phyloP scores from a whole-genome alignment of 202 grass and related monocot species.

The Carex sylvatica region DNA sequence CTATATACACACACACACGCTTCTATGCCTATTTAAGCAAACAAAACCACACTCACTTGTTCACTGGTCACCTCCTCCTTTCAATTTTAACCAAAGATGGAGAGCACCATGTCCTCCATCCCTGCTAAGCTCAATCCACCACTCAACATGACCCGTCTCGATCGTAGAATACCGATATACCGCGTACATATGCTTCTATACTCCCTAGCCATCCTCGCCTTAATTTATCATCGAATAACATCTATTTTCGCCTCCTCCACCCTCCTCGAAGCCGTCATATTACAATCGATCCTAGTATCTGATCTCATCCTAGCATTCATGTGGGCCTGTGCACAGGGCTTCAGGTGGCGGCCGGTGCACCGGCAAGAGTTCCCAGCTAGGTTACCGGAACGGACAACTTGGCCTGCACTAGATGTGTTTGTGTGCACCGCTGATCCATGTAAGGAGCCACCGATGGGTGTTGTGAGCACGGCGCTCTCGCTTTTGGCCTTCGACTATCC shows the following conservation, averaged over 20 bases:
- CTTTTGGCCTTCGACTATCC: constrained; percentile 65
- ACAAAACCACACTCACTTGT: neutral
- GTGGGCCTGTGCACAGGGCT: neutral
- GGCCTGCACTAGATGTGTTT: constrained; percentile 63
- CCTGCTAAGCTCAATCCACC: neutral
- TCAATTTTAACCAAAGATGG: neutral
- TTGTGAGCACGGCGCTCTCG: constrained; percentile 64
- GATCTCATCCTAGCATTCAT: neutral
- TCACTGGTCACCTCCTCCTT: neutral
- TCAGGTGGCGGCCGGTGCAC: neutral
- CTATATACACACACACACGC: too few species aligned
- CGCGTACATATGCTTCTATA: neutral
- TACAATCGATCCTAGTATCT: neutral
- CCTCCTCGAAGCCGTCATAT: neutral
- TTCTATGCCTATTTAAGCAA: constrained; percentile 10
- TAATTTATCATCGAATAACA: neutral
- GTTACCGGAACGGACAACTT: neutral
- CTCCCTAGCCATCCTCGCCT: neutral
- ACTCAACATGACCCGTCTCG: neutral
- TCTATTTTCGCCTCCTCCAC: constrained; percentile 5
- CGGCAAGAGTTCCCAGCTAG: neutral
- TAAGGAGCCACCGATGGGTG: constrained; percentile 58
- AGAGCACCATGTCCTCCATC: neutral
- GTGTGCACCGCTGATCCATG: constrained; percentile 69
- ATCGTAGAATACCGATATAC: neutral